Base-by-base conservation (phyloP, 495 filamentous ascomycete species). In the Aspergillus sclerotioniger region DNA sequence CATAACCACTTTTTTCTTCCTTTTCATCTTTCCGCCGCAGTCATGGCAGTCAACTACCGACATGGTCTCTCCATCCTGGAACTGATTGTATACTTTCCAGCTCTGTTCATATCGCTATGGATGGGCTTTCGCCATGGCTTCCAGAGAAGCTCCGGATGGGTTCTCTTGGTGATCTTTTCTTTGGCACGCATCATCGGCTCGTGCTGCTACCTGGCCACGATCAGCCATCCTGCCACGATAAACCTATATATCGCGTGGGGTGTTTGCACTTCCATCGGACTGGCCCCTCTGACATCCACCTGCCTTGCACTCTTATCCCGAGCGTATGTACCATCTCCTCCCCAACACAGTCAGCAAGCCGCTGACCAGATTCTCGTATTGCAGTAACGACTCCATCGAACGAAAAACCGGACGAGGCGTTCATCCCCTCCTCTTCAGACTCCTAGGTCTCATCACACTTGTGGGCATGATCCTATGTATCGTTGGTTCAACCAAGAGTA, bases 101-200 rank as follows among this genome's bases (percentile, higher is more conserved):
- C 59, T 15, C 56, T 77, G 0, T 47, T 66, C 37, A 53, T 72
- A 33, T 66, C 75, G 3, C 55, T 71, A 35, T 67, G 66, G 48
- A 67, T 78, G 53, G 58, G 63, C n/a, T 58, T 72, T 9, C 67
- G 66, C 4, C 75, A 78, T 64, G 75, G 75, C n/a, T 72, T 77
- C 53, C 54, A 60, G 20, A 59, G 57, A 12, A 66, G 48, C 41
- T 41, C 65, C 0, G 74, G 71, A 41, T 77, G 72, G 71, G 52
- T 63, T 31, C 73, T 74, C 59, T 60, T 78, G 13, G 62, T 75
- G 39, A 54, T 77, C 32, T 77, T 78, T 56, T 63, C 59, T 17
- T 54, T 78, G 6, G 62, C 62, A 25, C 69, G 73, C 16, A 58
- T 77, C 25, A 58, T 77, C 15, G 71, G 72, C n/a, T 57, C 67